phyloP scores from a whole-genome alignment of 371 early-diverging fungal genomes.

The Apophysomyces ossiformis region DNA sequence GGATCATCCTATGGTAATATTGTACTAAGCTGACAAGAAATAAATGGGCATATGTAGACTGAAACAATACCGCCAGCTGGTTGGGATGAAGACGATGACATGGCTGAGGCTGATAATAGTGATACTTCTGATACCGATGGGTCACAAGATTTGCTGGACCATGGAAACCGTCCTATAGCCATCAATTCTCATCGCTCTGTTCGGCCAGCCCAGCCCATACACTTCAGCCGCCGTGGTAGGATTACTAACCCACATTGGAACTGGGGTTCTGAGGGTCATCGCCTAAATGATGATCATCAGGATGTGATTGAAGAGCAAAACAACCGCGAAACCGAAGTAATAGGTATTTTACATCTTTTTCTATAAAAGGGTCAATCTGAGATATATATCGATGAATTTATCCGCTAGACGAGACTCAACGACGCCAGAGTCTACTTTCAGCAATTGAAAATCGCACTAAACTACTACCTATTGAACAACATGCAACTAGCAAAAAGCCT shows the following conservation, averaged over 20 bases:
- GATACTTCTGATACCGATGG: neutral
- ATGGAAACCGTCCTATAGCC: neutral
- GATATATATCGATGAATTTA: neutral
- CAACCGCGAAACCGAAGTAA: neutral
- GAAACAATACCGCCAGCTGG: neutral
- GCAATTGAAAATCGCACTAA: slow-evolving; percentile 23
- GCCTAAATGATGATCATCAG: slow-evolving; percentile 7
- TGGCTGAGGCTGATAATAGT: neutral
- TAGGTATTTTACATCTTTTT: neutral
- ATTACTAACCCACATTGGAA: slow-evolving; percentile 21
- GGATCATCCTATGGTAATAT: neutral
- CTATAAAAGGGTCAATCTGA: neutral
- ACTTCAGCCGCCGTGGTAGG: slow-evolving; percentile 14
- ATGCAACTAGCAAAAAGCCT: slow-evolving; percentile 1
- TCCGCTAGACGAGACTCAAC: neutral
- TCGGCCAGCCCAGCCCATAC: neutral
- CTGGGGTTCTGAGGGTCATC: slow-evolving; percentile 25
- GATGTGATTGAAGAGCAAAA: slow-evolving; percentile 8
- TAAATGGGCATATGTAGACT: neutral
- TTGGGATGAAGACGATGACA: slow-evolving; percentile 9
- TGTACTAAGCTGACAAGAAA: neutral
- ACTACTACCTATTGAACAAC: neutral
- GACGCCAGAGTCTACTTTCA: slow-evolving; percentile 18
- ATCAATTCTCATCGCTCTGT: slow-evolving; percentile 20
- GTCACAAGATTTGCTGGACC: neutral